Evolutionary conservation across 2,329 filamentous ascomycete genomes (phyloP), one percentile per base, ranked within the genome.

Genomic region (Paraconiothyrium sp.): DNA sequence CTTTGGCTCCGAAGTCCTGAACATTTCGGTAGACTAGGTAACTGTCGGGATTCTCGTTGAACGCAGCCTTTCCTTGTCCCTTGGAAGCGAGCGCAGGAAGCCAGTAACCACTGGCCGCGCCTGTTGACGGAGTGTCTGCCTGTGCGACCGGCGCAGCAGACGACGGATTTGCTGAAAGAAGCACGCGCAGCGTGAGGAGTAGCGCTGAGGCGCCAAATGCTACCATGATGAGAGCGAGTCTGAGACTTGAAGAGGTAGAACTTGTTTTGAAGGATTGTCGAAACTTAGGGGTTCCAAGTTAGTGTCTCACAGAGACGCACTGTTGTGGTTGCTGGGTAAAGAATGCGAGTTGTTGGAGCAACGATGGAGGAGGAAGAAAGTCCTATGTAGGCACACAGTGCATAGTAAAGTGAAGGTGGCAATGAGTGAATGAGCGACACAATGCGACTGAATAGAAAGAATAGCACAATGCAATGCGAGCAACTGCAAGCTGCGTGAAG

Each of bases 41-140:
- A 72, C 80, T 79, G 71, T 81, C 80, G 27, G 81, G 65, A 59
- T 82, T 79, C 35, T 76, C 75, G 63, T 86, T 84, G 73, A 89
- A 96, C 34, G 91, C 87, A 47, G 89, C 85, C 1, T 81, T 79
- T 60, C 92, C 93, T 69, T 92, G 87, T 44, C 90, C 89, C 70
- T 88, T 75, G 72, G 95, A 89, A 64, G 83, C 83, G 39, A 56
- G 54, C 22, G 30, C 54, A 37, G 86, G 84, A 59, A 95, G 78
- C 92, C 92, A 96, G 84, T 90, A 95, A 72, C 72, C 66, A 56
- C 76, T 73, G 13, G 64, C 69, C 48, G 70, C 71, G 54, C 63
- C 68, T 51, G 56, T 55, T 47, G 64, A 66, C 35, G 69, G 67
- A 58, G 70, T 60, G 52, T 62, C 63, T n/a, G 65, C 59, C 55